Conservation (phyloP, 2,329 filamentous ascomycete species). For the Diaporthe caulivora region DNA sequence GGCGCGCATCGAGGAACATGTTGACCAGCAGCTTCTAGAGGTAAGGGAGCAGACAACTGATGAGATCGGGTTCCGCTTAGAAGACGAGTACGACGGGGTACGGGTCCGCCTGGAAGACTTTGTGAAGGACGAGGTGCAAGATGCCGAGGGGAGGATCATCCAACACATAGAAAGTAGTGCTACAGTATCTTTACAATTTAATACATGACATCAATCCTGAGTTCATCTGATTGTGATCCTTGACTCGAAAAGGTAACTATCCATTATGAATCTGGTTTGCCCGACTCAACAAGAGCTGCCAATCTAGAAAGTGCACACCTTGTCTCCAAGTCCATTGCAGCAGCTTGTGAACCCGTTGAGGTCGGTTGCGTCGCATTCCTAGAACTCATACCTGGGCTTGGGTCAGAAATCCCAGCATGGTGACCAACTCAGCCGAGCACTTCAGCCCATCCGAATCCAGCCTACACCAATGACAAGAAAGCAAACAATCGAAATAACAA, state of each 20-base stretch:
- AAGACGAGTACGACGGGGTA: constrained; percentile 21
- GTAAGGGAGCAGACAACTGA: constrained; percentile 17
- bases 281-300: not conserved
- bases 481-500: no score
- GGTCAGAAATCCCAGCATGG: no score
- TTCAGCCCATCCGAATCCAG: no score
- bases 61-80: constrained; percentile 1
- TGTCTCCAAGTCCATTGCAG: constrained; percentile 5
- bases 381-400: no score
- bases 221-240: no score
- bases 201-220: not conserved
- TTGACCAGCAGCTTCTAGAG: constrained; percentile 22
- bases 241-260: no score
- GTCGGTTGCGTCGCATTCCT: constrained; percentile 6
- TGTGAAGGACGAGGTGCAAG: constrained; percentile 20
- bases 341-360: not conserved
- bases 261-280: no score
- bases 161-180: constrained; percentile 27
- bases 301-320: constrained; percentile 19
- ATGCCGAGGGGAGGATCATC: constrained; percentile 31
- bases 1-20: not conserved
- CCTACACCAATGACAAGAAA: no score
- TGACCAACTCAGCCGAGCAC: no score
- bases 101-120: constrained; percentile 13
- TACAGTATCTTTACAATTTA: constrained; percentile 34